Conservation (phyloP, 345 rosid genomes). For the Pseudoturritis turrita region DNA sequence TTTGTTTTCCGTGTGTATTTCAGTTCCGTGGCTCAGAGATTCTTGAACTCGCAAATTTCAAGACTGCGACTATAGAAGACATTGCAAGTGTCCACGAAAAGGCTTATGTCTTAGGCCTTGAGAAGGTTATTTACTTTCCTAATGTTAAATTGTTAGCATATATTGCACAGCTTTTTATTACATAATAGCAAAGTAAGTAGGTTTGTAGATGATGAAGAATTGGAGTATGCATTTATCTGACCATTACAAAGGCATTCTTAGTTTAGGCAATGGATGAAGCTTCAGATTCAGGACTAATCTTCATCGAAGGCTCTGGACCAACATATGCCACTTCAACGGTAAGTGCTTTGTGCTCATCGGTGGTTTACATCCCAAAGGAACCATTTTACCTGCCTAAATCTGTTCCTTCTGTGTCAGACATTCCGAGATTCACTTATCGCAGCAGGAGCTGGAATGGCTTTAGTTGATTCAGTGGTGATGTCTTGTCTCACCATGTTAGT, state of each 20-base stretch:
- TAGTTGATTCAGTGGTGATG: constrained; percentile 98
- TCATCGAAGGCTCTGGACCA: constrained; percentile 85
- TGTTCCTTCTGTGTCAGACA: constrained; percentile 46
- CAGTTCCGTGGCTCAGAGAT: constrained; percentile 74
- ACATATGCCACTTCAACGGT: constrained; percentile 90
- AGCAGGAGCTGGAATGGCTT: constrained; percentile 90
- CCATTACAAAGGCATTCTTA: neutral
- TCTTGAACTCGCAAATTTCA: constrained; percentile 61
- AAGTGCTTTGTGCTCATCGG: constrained; percentile 30
- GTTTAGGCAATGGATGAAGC: constrained; percentile 83
- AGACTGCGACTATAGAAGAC: constrained; percentile 73
- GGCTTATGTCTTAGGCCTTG: constrained; percentile 79
- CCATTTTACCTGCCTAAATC: neutral
- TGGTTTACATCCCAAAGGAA: neutral
- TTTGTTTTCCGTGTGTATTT: neutral
- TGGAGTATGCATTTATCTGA: neutral
- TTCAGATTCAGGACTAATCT: constrained; percentile 60
- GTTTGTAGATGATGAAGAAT: neutral
- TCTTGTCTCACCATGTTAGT: constrained; percentile 55
- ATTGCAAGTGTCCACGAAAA: constrained; percentile 68
- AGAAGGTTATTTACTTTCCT: constrained; percentile 50
- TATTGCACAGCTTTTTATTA: neutral
- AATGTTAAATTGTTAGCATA: neutral
- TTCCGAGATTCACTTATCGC: constrained; percentile 84
- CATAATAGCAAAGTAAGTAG: neutral